Conservation (phyloP, 371 early-diverging fungal genomes). For the Syncephalastrum racemosum region DNA sequence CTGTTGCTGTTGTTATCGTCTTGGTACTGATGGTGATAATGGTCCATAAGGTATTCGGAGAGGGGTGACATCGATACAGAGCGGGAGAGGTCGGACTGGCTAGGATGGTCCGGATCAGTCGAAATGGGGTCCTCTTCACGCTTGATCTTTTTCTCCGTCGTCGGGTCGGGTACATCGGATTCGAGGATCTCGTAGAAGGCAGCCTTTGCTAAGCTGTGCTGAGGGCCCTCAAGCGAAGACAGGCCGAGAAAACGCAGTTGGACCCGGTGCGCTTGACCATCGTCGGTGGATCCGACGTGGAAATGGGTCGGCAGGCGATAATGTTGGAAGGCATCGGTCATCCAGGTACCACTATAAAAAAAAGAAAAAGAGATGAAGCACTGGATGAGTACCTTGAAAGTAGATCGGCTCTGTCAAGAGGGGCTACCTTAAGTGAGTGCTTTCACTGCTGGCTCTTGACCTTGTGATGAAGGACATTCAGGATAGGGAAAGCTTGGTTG, state of each 20-base stretch:
- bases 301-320: conserved; percentile 13
- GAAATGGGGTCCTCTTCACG: neutral
- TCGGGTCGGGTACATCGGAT: conserved; percentile 22
- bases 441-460: conserved; percentile 19
- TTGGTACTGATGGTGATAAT: neutral
- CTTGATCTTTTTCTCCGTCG: conserved; percentile 2
- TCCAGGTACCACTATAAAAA: conserved; percentile 10
- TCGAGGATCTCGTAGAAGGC: conserved; percentile 43
- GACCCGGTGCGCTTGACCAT: conserved; percentile 15
- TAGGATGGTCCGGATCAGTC: no score
- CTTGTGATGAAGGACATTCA: conserved; percentile 16
- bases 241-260: conserved; percentile 38
- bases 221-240: conserved; percentile 24
- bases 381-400: no score
- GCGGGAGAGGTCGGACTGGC: no score
- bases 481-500: no score
- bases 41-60: no score
- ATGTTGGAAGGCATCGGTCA: conserved; percentile 26
- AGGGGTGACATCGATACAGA: no score
- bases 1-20: neutral
- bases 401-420: neutral
- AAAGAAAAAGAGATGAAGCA: neutral
- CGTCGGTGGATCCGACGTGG: conserved; percentile 7
- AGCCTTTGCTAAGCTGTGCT: conserved; percentile 15
- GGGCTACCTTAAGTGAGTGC: neutral